phyloP scores from a whole-genome alignment of 192 early-diverging fungal genomes.

The Coemansia brasiliensis region DNA sequence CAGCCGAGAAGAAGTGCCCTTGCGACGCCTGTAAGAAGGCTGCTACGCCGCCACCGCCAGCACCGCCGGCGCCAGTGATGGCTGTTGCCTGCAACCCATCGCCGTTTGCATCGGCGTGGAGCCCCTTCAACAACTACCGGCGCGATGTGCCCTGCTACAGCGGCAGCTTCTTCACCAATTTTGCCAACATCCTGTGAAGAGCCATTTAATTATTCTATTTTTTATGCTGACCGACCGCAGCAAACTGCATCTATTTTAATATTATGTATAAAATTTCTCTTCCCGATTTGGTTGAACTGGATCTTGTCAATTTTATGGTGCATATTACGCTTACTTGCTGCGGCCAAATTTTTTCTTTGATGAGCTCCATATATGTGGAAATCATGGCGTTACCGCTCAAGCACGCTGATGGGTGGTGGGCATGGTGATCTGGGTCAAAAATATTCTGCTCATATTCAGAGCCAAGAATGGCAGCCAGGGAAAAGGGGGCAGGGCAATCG shows the following conservation, averaged over 20 bases:
- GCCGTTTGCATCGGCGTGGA: conserved; percentile 55
- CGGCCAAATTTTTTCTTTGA: too few relatives aligned
- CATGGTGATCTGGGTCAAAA: too few relatives aligned
- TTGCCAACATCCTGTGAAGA: conserved; percentile 31
- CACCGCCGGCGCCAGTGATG: conserved; percentile 12
- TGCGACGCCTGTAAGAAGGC: conserved; percentile 33
- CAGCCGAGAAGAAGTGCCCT: conserved; percentile 23
- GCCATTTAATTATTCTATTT: neutral
- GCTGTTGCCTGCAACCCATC: conserved; percentile 36
- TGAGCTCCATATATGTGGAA: too few relatives aligned
- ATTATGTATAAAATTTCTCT: too few relatives aligned
- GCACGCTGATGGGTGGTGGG: too few relatives aligned
- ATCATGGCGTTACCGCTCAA: too few relatives aligned
- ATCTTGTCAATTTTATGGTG: too few relatives aligned
- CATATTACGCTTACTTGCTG: too few relatives aligned
- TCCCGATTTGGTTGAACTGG: too few relatives aligned
- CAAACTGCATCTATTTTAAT: too few relatives aligned
- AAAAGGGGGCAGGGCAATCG: neutral
- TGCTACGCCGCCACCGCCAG: conserved; percentile 16
- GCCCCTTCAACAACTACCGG: conserved; percentile 57
- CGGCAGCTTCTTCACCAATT: conserved; percentile 52
- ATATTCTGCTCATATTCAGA: too few relatives aligned
- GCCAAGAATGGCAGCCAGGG: neutral
- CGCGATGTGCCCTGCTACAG: conserved; percentile 50
- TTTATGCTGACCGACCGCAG: neutral